Percentiles rank a stretch among this genome's conserved stretches.
Evolutionary conservation across 768 basidiomycete genomes (phyloP).

Genomic region (Boletus vermiculosoides): DNA sequence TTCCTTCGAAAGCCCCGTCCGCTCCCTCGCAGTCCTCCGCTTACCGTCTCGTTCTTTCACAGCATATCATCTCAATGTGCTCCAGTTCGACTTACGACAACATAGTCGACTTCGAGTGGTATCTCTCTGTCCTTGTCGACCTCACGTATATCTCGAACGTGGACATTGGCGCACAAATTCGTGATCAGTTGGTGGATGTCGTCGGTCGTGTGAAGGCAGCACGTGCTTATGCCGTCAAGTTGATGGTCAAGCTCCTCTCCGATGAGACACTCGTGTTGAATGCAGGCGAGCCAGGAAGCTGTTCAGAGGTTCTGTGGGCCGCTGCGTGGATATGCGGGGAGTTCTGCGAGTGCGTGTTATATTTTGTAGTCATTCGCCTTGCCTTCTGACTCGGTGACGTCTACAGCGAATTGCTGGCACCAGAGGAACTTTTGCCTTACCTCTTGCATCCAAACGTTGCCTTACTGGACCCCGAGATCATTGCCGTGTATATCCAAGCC

Average conservation of each 20-base stretch:
- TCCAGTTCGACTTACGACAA: slow-evolving; percentile 83
- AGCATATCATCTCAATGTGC: slow-evolving; percentile 83
- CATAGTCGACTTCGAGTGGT: slow-evolving; percentile 95
- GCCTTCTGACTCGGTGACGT: slow-evolving; percentile 6
- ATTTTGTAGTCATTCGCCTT: background rate
- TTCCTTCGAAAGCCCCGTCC: slow-evolving; percentile 38
- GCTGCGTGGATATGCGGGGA: slow-evolving; percentile 98
- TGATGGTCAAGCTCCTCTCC: slow-evolving; percentile 77
- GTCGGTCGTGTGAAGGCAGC: slow-evolving; percentile 76
- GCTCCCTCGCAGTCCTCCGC: slow-evolving; percentile 72
- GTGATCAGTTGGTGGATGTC: slow-evolving; percentile 85
- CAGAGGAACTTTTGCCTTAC: slow-evolving; percentile 68
- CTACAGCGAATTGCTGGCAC: slow-evolving; percentile 72
- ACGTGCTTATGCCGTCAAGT: slow-evolving; percentile 74
- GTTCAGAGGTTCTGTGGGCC: slow-evolving; percentile 86
- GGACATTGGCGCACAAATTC: slow-evolving; percentile 72
- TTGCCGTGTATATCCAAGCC: slow-evolving; percentile 80
- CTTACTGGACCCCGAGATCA: slow-evolving; percentile 59
- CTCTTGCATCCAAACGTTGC: slow-evolving; percentile 61
- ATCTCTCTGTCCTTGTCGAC: slow-evolving; percentile 90
- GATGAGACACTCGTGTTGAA: slow-evolving; percentile 75
- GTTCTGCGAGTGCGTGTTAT: slow-evolving; percentile 70
- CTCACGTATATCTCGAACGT: slow-evolving; percentile 84
- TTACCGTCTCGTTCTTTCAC: slow-evolving; percentile 81
- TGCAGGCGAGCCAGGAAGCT: slow-evolving; percentile 67